Percentiles rank a stretch among this genome's conserved stretches.
These are phyloP conservation scores for Eucalyptus sp. DNA, from an alignment of 345 rosid genomes.

Conservation along the genomic window DNA sequence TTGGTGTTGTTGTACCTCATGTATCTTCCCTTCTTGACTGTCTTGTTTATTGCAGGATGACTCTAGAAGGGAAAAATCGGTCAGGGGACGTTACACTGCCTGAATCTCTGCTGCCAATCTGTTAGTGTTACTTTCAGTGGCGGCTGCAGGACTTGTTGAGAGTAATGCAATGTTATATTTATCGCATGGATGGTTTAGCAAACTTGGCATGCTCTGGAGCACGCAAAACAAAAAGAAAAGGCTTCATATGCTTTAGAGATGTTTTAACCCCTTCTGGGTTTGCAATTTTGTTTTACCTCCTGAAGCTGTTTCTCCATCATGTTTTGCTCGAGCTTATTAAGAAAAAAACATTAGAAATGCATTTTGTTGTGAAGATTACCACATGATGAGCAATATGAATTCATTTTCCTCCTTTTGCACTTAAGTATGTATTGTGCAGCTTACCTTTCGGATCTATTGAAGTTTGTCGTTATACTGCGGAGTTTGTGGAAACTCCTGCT, in stretches of 20 bases:
- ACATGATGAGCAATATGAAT: not conserved
- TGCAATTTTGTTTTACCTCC: not conserved
- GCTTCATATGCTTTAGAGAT: not conserved
- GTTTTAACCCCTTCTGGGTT: not conserved
- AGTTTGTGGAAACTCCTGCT: not conserved
- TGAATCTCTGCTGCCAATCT: conserved; percentile 13
- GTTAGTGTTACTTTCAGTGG: not conserved
- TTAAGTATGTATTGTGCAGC: not conserved
- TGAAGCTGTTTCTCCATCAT: not conserved
- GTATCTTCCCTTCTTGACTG: not conserved
- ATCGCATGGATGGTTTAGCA: not conserved
- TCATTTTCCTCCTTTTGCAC: not conserved
- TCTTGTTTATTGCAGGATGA: conserved; percentile 53
- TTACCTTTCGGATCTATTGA: not conserved
- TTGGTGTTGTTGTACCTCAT: not conserved
- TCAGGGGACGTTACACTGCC: conserved; percentile 51
- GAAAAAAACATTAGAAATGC: not conserved
- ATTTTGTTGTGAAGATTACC: not conserved
- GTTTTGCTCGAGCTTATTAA: not conserved
- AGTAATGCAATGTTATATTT: not conserved
- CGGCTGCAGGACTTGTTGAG: not conserved
- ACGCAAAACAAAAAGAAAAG: not conserved
- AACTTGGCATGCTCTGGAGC: not conserved
- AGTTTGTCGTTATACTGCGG: not conserved
- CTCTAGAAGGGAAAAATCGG: conserved; percentile 45